Evolutionary conservation across 352 stramenopile species (phyloP), one percentile per base, ranked within the genome.

Genomic region (Bremia lactucae): DNA sequence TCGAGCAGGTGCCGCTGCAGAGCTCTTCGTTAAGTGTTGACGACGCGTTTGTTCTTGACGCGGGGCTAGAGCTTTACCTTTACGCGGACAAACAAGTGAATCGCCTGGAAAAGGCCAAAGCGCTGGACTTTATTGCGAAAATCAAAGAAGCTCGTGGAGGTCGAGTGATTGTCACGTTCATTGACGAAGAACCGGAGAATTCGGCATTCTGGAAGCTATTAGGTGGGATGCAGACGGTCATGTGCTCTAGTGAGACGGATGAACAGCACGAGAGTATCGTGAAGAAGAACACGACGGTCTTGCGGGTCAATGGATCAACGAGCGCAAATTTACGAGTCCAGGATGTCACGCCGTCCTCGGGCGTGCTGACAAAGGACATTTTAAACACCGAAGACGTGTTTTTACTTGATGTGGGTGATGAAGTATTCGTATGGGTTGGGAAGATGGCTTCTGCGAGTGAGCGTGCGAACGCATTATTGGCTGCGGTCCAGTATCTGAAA

Each of bases 1-100:
- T 95, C 9, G 65, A 76, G 33, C 69, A 97, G 55, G 83, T 97
- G 11, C 69, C 86, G 13, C 46, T 91, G 29, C 65, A 68, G 46
- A 80, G 62, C 48, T 62, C 63, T 10, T 95, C 79, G 37, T 52
- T 98, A 10, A 97, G 94, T 49, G 59, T 83, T 5, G 87, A 95
- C 46, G 94, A 98, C 62, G 88, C 92, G 0, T 98, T 96, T 59
- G 75, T 98, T 4, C 72, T 98, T 14, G 94, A 97, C 58, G 68
- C 60, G 2, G 92, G 86, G 2, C 59, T 88, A n/a, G 78, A 96
- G 51, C 69, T 98, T 10, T 98, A 92, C 62, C 58, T 89, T 52
- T 87, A 69, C 59, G 75, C 76, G 38, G 76, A 84, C 31, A 68
- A 81, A 40, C 60, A 72, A 0, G 75, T 74, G 16, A 96, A 90